Percentiles rank a stretch among this genome's conserved stretches.
Evolutionary conservation across 345 rosid genomes (phyloP).

Genomic region (Populus simonii): DNA sequence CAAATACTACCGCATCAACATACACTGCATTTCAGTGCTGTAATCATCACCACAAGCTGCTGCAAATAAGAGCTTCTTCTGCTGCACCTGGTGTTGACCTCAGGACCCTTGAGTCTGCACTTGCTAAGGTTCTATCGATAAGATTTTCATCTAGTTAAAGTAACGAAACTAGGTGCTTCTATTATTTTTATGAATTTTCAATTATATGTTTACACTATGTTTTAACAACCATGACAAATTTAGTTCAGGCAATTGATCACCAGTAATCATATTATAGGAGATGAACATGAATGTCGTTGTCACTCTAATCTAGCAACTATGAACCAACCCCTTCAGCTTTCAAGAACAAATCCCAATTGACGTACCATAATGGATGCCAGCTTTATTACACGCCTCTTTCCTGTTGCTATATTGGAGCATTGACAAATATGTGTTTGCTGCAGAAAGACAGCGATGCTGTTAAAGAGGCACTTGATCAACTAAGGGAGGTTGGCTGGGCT

Average conservation of each 20-base stretch:
- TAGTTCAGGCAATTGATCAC: not conserved
- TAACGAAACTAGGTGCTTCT: too few species aligned
- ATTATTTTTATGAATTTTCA: too few species aligned
- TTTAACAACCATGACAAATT: not conserved
- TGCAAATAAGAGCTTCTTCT: conserved; percentile 38
- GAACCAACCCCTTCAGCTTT: not conserved
- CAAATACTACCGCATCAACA: not conserved
- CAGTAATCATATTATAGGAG: not conserved
- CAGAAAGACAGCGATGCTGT: conserved; percentile 88
- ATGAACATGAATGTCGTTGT: not conserved
- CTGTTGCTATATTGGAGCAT: not conserved
- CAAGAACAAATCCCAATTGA: not conserved
- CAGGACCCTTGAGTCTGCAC: conserved; percentile 64
- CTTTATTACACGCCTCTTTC: too few species aligned
- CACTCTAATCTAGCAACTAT: not conserved
- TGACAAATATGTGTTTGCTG: not conserved
- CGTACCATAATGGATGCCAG: not conserved
- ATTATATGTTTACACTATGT: not conserved
- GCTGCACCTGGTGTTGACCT: conserved; percentile 49
- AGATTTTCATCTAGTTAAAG: too few species aligned
- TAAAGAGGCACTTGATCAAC: conserved; percentile 69
- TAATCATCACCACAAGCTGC: not conserved
- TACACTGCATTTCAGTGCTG: not conserved
- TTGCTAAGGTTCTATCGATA: conserved; percentile 41
- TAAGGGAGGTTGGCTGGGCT: conserved; percentile 78